Evolutionary conservation across 1,284 basidiomycete species (phyloP).

Genomic region (Ceratobasidium sp.): DNA sequence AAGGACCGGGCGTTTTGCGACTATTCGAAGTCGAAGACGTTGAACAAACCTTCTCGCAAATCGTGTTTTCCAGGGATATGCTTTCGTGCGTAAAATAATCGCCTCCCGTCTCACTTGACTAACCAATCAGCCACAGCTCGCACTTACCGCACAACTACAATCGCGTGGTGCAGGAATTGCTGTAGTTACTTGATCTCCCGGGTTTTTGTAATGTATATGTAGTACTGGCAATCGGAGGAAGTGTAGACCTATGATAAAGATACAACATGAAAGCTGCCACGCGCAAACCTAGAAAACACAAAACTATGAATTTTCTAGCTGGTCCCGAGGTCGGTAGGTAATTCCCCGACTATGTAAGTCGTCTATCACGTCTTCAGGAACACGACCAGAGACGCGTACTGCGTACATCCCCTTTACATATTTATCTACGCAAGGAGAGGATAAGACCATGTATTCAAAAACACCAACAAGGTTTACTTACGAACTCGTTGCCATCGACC

Average conservation of each 20-base stretch:
- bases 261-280: constrained; percentile 5
- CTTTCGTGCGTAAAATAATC: constrained; percentile 57
- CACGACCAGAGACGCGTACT: constrained; percentile 82
- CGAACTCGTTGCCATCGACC: constrained; percentile 91
- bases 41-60: constrained; percentile 77
- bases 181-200: constrained; percentile 47
- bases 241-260: not conserved
- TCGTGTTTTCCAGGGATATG: constrained; percentile 82
- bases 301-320: constrained; percentile 45
- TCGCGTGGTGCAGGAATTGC: constrained; percentile 66
- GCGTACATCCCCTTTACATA: constrained; percentile 88
- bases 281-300: not conserved
- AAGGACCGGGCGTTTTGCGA: constrained; percentile 35
- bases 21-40: constrained; percentile 77
- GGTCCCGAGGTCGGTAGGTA: constrained; percentile 79
- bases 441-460: not conserved
- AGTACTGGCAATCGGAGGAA: not conserved
- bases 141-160: constrained; percentile 73
- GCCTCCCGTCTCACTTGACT: not conserved
- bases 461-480: constrained; percentile 52
- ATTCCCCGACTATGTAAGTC: constrained; percentile 77
- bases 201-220: not conserved
- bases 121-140: constrained; percentile 51
- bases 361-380: constrained; percentile 84
- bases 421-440: constrained; percentile 62